Conservation (phyloP, 331 rosid species). For the Cydonia oblonga region DNA sequence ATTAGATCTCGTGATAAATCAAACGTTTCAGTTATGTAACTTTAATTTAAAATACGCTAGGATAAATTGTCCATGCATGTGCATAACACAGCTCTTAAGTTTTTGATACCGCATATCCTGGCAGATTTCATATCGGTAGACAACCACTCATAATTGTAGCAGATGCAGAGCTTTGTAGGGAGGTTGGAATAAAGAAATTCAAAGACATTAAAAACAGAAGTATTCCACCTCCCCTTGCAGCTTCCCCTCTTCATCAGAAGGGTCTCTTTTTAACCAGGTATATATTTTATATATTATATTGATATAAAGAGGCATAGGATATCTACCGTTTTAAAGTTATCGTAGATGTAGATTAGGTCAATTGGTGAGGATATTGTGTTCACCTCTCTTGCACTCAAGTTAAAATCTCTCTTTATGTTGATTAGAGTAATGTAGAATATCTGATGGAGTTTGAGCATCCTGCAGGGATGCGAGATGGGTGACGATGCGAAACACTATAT, state of each 20-base stretch:
- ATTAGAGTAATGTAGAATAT: not conserved
- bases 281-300: not conserved
- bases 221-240: conserved; percentile 85
- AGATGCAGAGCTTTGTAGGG: conserved; percentile 85
- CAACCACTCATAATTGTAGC: conserved; percentile 79
- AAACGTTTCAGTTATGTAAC: not conserved
- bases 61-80: not conserved
- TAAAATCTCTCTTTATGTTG: not conserved
- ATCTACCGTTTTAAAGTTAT: not conserved
- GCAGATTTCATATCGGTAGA: conserved; percentile 91
- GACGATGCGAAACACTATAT: conserved; percentile 62
- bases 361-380: not conserved
- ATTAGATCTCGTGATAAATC: not conserved
- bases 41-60: not conserved
- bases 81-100: not conserved
- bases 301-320: not conserved
- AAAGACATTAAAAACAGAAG: conserved; percentile 73
- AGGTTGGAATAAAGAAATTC: conserved; percentile 72
- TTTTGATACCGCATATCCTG: not conserved
- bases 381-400: not conserved
- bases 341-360: not conserved
- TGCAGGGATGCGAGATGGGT: conserved; percentile 87
- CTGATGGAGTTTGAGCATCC: conserved; percentile 8
- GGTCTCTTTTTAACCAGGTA: conserved; percentile 77
- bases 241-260: conserved; percentile 87